A percentile compares a stretch with the other conserved stretches of the same genome.
Evolutionary conservation across 75 land plant species (phyloP).

Genomic region (Adiantum capillusveneris): DNA sequence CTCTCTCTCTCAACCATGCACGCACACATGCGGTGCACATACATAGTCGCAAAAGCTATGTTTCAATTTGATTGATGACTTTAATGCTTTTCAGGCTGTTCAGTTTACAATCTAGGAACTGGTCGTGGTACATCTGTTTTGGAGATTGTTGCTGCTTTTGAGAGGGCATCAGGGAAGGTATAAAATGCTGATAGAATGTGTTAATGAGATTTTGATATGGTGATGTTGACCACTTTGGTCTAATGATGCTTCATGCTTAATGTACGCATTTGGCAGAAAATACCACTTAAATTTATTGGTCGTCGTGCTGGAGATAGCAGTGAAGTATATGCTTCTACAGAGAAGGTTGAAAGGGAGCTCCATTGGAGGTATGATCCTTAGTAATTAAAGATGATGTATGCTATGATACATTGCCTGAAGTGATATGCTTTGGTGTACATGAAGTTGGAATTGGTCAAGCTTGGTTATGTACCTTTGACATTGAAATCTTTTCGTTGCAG

Average conservation of each 20-base stretch:
- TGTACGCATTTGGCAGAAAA: conserved; percentile 54
- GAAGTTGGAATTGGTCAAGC: too few species aligned
- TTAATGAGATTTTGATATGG: not conserved
- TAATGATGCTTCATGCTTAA: not conserved
- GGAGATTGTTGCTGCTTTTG: conserved; percentile 89
- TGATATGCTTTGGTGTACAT: too few species aligned
- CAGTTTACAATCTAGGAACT: conserved; percentile 81
- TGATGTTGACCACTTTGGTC: too few species aligned
- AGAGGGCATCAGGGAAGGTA: conserved; percentile 87
- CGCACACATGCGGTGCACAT: too few species aligned
- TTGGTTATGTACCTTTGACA: not conserved
- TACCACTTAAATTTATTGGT: conserved; percentile 51
- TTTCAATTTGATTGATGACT: too few species aligned
- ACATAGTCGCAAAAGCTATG: too few species aligned
- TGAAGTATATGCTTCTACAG: conserved; percentile 67
- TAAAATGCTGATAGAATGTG: not conserved
- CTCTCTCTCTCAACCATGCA: too few species aligned
- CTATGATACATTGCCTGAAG: too few species aligned
- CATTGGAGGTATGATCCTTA: conserved; percentile 54
- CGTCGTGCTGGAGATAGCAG: conserved; percentile 72
- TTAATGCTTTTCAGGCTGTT: conserved; percentile 75
- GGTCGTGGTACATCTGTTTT: conserved; percentile 82
- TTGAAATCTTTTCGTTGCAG: conserved; percentile 28
- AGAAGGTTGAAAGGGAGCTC: conserved; percentile 62
- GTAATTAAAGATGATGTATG: too few species aligned